These are phyloP conservation scores for Aspergillus spinulosporus DNA, from an alignment of 2,329 filamentous ascomycete genomes.

Conservation along the genomic window DNA sequence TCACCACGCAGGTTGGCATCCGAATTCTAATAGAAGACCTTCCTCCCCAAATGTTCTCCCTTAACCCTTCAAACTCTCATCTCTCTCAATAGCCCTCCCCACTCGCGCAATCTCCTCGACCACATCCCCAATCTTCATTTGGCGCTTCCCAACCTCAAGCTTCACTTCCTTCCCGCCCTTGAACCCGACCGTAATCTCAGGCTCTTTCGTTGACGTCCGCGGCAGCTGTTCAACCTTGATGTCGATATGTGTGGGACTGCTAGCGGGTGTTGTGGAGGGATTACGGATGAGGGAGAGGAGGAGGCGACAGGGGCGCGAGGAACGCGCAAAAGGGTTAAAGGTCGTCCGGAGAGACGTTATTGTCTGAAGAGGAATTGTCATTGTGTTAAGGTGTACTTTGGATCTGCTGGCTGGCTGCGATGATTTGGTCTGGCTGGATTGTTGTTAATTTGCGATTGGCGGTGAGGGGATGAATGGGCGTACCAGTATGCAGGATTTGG, in stretches of 20 bases:
- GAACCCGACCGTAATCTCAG: slow-evolving; percentile 76
- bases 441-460: background rate
- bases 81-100: slow-evolving; percentile 76
- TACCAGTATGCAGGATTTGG: background rate
- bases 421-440: slow-evolving; percentile 1
- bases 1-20: slow-evolving; percentile 23
- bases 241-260: slow-evolving; percentile 72
- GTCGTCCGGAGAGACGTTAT: slow-evolving; percentile 75
- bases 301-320: slow-evolving; percentile 78
- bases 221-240: slow-evolving; percentile 77
- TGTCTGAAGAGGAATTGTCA: slow-evolving; percentile 42
- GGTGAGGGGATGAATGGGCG: background rate
- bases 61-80: slow-evolving; percentile 69
- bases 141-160: slow-evolving; percentile 74
- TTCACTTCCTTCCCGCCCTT: slow-evolving; percentile 93
- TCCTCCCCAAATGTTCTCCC: background rate
- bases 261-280: slow-evolving; percentile 73
- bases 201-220: slow-evolving; percentile 66
- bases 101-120: slow-evolving; percentile 88
- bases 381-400: slow-evolving; percentile 25
- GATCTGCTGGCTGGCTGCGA: background rate
- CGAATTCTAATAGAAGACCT: background rate
- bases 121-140: slow-evolving; percentile 79
- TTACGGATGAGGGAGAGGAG: slow-evolving; percentile 86
- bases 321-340: slow-evolving; percentile 87